Evolutionary conservation across 176 grass and related monocot genomes (phyloP), one percentile per base, ranked within the genome.

Genomic region (Puccinellia tenuiflora): DNA sequence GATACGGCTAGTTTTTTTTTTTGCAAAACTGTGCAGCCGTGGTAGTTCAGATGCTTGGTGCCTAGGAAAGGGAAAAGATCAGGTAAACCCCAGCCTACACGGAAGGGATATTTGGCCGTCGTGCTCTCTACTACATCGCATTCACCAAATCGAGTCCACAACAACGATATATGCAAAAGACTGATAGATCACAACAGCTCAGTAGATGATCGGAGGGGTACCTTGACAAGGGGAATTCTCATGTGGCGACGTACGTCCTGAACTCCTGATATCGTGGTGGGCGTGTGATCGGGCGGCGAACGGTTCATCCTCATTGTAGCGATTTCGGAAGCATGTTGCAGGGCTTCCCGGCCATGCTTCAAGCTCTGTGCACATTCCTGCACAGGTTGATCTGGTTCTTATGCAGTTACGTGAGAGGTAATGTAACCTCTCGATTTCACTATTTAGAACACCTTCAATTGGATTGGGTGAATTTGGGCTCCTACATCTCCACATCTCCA

Each of bases 41-140:
- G 45, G 45, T 50, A 25, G 2, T 10, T 11, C 0, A 12, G 31
- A 75, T 84, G 87, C 68, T 67, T 75, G 47, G 5, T 29, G 76
- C 10, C 34, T 22, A 67, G 60, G 61, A 21, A 80, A 75, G 16
- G 46, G 3, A 39, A 47, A 45, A 11, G 20, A 21, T 15, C 33
- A 21, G 18, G 47, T 38, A 17, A 29, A 25, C n/a, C 18, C 22
- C 39, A 22, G 3, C 22, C 35, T 17, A 39, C 38, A 85, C 73
- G 76, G 18, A 80, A 85, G 28, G 87, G 67, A 88, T 74, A 33
- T 3, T 55, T 55, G 28, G 13, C 13, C 30, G 30, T 38, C 16
- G 53, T 46, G 45, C 25, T 4, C 13, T 3, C 20, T 33, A n/a
- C 46, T 3, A 48, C 34, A 48, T 48, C 4, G 43, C 43, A 46